Evolutionary conservation across 768 basidiomycete species (phyloP).

Genomic region (Mycena crocata): DNA sequence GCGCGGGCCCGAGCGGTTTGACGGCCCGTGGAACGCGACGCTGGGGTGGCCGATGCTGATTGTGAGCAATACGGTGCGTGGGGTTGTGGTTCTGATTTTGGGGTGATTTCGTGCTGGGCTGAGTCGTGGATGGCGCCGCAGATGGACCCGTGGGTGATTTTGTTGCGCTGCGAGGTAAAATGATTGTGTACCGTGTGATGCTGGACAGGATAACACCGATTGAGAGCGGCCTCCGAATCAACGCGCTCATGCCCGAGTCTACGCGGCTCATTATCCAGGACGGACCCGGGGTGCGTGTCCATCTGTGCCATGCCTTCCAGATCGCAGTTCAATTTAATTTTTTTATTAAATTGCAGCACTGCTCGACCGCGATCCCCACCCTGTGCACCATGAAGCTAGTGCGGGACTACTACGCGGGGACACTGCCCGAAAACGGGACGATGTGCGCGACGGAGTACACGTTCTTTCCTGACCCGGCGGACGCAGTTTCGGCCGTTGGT

Average conservation of each 20-base stretch:
- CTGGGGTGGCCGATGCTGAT: conserved; percentile 42
- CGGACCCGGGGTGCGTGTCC: conserved; percentile 30
- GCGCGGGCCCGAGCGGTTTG: conserved; percentile 38
- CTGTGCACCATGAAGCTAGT: conserved; percentile 28
- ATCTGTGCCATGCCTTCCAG: background rate
- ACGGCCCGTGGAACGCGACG: conserved; percentile 43
- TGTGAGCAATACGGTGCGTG: conserved; percentile 39
- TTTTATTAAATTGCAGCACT: conserved; percentile 19
- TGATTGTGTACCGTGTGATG: conserved; percentile 15
- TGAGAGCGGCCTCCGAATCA: conserved; percentile 34
- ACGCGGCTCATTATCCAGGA: conserved; percentile 38
- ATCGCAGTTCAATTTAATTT: background rate
- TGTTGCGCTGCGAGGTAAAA: background rate
- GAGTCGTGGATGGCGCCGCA: no score
- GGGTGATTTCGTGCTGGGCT: no score
- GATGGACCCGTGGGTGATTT: conserved; percentile 29
- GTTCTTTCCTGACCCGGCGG: conserved; percentile 24
- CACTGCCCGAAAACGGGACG: conserved; percentile 28
- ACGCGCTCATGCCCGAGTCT: conserved; percentile 40
- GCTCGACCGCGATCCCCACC: conserved; percentile 23
- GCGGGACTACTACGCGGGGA: conserved; percentile 26
- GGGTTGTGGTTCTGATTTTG: no score
- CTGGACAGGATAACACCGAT: conserved; percentile 40
- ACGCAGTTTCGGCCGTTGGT: background rate
- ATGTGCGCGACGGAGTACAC: conserved; percentile 20